Conservation (phyloP, 73 alveolate genomes). For the Paramecium sonneborni region DNA sequence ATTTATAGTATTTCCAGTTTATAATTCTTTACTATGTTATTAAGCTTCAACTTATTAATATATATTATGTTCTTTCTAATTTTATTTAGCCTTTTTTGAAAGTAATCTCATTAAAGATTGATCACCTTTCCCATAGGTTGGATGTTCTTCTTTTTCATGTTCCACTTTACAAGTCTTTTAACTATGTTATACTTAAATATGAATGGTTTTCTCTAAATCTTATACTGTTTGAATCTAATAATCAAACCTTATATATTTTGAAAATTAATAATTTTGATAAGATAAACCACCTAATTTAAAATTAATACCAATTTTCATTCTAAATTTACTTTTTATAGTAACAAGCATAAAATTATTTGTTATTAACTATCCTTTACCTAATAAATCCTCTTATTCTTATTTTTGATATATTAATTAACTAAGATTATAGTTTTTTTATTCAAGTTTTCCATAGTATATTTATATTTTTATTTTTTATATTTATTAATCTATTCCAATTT, state of each 20-base stretch:
- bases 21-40: not conserved
- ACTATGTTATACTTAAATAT: not conserved
- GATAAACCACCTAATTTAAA: not conserved
- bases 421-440: not conserved
- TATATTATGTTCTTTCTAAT: not conserved
- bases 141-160: not conserved
- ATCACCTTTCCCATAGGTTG: not conserved
- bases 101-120: not conserved
- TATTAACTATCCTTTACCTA: not conserved
- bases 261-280: not conserved
- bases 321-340: not conserved
- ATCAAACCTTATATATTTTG: not conserved
- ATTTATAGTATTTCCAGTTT: conserved; percentile 25
- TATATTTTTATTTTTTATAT: not conserved
- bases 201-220: not conserved
- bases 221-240: not conserved
- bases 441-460: not conserved
- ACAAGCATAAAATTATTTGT: not conserved
- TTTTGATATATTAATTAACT: not conserved
- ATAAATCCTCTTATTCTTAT: not conserved
- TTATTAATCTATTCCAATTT: not conserved
- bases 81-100: not conserved
- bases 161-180: not conserved
- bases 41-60: not conserved
- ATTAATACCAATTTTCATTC: not conserved